These are phyloP conservation scores for Hylodesmum podocarpum DNA, from an alignment of 306 rosid genomes.

Conservation along the genomic window DNA sequence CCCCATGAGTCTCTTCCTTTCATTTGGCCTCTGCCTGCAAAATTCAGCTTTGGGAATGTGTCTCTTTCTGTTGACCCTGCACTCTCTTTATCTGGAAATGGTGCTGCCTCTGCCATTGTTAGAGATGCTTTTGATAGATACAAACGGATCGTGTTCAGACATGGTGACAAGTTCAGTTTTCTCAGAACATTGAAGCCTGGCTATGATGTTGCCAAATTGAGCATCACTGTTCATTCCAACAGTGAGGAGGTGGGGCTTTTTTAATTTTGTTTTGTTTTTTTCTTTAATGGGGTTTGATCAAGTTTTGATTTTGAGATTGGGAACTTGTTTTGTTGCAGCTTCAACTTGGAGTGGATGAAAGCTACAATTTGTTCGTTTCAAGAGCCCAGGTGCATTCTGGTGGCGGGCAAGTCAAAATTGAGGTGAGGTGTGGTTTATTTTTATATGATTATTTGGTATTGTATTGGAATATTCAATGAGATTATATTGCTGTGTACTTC, in stretches of 20 bases:
- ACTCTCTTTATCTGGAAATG: slow-evolving; percentile 60
- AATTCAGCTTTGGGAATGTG: slow-evolving; percentile 59
- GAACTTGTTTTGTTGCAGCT: slow-evolving; percentile 56
- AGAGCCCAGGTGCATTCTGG: slow-evolving; percentile 45
- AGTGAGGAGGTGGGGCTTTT: slow-evolving; percentile 57
- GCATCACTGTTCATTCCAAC: slow-evolving; percentile 45
- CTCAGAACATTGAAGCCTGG: slow-evolving; percentile 35
- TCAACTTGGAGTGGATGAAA: slow-evolving; percentile 97
- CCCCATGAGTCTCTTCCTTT: slow-evolving; percentile 47
- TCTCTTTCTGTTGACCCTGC: slow-evolving; percentile 71
- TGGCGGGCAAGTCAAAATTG: slow-evolving; percentile 61
- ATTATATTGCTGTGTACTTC: background rate
- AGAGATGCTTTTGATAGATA: slow-evolving; percentile 73
- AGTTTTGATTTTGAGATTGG: slow-evolving; percentile 31
- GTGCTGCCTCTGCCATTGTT: slow-evolving; percentile 49
- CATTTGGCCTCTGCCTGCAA: slow-evolving; percentile 87
- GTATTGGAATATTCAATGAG: background rate
- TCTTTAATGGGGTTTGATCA: background rate
- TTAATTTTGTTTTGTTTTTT: background rate
- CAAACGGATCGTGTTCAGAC: slow-evolving; percentile 57
- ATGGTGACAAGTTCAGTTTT: slow-evolving; percentile 31
- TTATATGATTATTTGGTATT: background rate
- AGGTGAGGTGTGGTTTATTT: slow-evolving; percentile 50
- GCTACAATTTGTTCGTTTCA: slow-evolving; percentile 69
- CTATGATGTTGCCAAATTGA: slow-evolving; percentile 58